Evolutionary conservation across 2,329 filamentous ascomycete species (phyloP).

Genomic region (Stagonosporopsis rhizophila): DNA sequence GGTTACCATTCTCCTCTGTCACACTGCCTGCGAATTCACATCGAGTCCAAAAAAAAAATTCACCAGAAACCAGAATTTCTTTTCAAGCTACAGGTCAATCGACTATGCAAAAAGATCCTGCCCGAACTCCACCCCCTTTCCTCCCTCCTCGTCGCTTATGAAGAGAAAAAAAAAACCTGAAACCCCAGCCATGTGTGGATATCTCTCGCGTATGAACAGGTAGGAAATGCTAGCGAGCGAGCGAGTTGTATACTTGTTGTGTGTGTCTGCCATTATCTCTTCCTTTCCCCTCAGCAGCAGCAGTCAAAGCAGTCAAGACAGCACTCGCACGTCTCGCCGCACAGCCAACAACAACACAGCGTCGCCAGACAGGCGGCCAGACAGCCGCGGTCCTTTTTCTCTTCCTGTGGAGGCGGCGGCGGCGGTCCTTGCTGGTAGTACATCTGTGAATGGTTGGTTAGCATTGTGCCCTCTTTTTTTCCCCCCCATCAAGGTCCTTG

Average conservation of each 20-base stretch:
- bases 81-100: not conserved
- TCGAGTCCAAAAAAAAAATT: not conserved
- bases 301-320: conserved; percentile 43
- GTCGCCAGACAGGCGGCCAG: conserved; percentile 44
- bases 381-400: conserved; percentile 45
- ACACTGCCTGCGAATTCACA: conserved; percentile 1
- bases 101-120: not conserved
- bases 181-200: not conserved
- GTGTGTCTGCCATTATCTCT: not conserved
- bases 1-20: not conserved
- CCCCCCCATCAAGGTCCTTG: too few species aligned
- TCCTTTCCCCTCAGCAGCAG: conserved; percentile 29
- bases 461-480: not conserved
- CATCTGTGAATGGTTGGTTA: conserved; percentile 31
- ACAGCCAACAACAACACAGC: conserved; percentile 48
- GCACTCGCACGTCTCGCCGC: conserved; percentile 47
- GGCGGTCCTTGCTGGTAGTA: conserved; percentile 31
- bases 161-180: not conserved
- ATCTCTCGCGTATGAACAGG: conserved; percentile 12
- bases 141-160: not conserved
- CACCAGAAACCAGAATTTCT: not conserved
- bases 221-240: conserved; percentile 9
- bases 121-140: not conserved
- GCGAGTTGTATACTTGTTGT: not conserved
- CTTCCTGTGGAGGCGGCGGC: conserved; percentile 31